phyloP scores from a whole-genome alignment of 2,329 filamentous ascomycete species.

The Plectosphaerella sp. region DNA sequence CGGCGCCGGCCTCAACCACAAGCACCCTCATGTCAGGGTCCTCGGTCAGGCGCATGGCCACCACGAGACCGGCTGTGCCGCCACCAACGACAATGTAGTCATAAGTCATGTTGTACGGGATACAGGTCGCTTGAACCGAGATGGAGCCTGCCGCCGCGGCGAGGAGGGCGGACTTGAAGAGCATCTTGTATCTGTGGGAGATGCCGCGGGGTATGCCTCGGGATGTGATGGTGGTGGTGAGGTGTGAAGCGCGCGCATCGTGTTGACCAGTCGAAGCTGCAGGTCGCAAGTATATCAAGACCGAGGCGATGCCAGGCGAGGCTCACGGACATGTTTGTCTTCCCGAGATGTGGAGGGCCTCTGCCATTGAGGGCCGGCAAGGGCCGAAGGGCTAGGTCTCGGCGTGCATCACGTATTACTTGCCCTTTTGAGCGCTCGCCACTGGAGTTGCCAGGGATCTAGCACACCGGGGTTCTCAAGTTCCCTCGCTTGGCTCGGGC shows the following conservation, averaged over 20 bases:
- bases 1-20: slow-evolving; percentile 12
- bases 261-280: no score
- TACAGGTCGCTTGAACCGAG: slow-evolving; percentile 2
- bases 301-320: neutral
- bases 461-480: no score
- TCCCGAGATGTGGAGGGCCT: slow-evolving; percentile 7
- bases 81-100: slow-evolving; percentile 34
- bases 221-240: no score
- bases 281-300: neutral
- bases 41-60: slow-evolving; percentile 28
- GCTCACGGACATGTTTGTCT: neutral
- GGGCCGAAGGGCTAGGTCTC: no score
- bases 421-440: no score
- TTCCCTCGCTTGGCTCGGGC: no score
- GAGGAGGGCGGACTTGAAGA: slow-evolving; percentile 4
- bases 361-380: no score
- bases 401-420: no score
- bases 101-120: slow-evolving; percentile 1
- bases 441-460: no score
- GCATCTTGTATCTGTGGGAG: neutral
- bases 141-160: neutral
- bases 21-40: slow-evolving; percentile 4
- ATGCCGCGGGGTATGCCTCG: neutral
- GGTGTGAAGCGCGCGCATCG: no score
- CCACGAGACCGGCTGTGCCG: slow-evolving; percentile 36